These are phyloP conservation scores for Millerago galiae DNA, from an alignment of 805 yeast genomes.

Conservation along the genomic window DNA sequence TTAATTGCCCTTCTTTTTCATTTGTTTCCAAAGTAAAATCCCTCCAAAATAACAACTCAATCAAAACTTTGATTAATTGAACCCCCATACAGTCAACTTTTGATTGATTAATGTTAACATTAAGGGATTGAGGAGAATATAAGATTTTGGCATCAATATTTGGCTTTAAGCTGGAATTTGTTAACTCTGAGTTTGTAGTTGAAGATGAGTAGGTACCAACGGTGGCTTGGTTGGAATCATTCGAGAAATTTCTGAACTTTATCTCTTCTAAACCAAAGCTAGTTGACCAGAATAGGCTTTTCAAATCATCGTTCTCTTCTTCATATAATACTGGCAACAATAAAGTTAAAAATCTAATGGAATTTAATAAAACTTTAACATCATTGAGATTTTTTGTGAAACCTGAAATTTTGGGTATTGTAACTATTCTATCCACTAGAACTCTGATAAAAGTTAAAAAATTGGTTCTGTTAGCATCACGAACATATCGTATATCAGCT, in stretches of 20 bases:
- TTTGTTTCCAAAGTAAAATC: conserved; percentile 44
- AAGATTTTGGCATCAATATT: conserved; percentile 12
- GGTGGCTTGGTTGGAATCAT: conserved; percentile 12
- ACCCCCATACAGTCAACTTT: conserved; percentile 25
- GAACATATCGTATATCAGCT: conserved; percentile 50
- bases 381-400: neutral
- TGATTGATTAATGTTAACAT: conserved; percentile 14
- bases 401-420: conserved; percentile 10
- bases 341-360: conserved; percentile 58
- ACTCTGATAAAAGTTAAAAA: conserved; percentile 47
- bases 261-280: neutral
- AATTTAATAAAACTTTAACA: conserved; percentile 43
- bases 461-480: conserved; percentile 52
- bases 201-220: conserved; percentile 26
- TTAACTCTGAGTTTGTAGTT: conserved; percentile 9
- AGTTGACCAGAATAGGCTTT: conserved; percentile 5
- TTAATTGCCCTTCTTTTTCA: conserved; percentile 7
- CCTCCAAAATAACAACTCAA: conserved; percentile 46
- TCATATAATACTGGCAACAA: conserved; percentile 67
- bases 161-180: conserved; percentile 13
- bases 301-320: conserved; percentile 21
- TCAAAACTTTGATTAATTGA: conserved; percentile 30
- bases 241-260: neutral
- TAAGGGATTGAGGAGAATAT: conserved; percentile 14
- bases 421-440: conserved; percentile 27